Conservation (phyloP, 2,329 filamentous ascomycete species). For the Scolecobasidium constrictum region DNA sequence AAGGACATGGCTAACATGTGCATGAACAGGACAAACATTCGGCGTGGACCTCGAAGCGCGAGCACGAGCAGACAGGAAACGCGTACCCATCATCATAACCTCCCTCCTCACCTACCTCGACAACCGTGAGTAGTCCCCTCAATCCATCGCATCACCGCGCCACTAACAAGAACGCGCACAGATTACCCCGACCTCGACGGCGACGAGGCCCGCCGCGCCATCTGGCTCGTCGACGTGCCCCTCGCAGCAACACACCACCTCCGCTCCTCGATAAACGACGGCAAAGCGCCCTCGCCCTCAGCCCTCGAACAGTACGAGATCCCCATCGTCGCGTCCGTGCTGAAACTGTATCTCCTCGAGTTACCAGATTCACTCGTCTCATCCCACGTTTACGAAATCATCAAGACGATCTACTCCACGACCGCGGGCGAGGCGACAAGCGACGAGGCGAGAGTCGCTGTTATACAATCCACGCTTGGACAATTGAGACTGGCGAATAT, state of each 20-base stretch:
- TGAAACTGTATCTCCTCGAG: slow-evolving; percentile 92
- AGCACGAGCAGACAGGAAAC: slow-evolving; percentile 86
- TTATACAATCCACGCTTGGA: slow-evolving; percentile 90
- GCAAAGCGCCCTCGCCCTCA: slow-evolving; percentile 66
- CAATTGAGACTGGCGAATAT: slow-evolving; percentile 95
- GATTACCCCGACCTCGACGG: slow-evolving; percentile 95
- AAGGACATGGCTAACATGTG: too few species aligned
- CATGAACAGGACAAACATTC: slow-evolving; percentile 69
- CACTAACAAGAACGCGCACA: slow-evolving; percentile 14
- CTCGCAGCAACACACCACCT: slow-evolving; percentile 76
- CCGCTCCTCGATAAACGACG: slow-evolving; percentile 73
- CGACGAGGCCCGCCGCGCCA: slow-evolving; percentile 80
- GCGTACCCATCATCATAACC: slow-evolving; percentile 85
- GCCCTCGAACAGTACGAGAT: slow-evolving; percentile 82
- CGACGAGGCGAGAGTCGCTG: slow-evolving; percentile 71
- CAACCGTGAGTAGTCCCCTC: slow-evolving; percentile 44
- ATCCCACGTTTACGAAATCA: slow-evolving; percentile 95
- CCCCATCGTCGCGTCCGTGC: slow-evolving; percentile 79
- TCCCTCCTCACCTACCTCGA: slow-evolving; percentile 91
- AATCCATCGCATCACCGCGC: not conserved
- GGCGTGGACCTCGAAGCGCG: slow-evolving; percentile 95
- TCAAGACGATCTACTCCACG: slow-evolving; percentile 90
- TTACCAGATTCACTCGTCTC: slow-evolving; percentile 97
- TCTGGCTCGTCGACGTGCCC: slow-evolving; percentile 91
- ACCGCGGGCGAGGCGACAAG: slow-evolving; percentile 65